Base-by-base conservation (phyloP, 805 yeast species). In the Tetrapisispora namnaoensis region DNA sequence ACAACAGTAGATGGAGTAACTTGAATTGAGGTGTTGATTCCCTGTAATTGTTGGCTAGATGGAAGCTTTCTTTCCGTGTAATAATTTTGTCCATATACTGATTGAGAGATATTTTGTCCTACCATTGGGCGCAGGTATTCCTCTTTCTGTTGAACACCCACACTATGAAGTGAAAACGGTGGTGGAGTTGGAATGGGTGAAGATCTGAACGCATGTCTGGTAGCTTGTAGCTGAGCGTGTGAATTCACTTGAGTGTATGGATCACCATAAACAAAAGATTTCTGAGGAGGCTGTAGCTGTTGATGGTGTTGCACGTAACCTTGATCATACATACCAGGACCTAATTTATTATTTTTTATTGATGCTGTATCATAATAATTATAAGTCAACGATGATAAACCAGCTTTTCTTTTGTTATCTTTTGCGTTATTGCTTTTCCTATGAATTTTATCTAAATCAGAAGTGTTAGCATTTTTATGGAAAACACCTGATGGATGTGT, bases 401-500 rank as follows among this genome's bases (percentile, higher is more conserved):
- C 53, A 46, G 63, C 62, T 52, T 58, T 63, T 48, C 68, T 55
- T 45, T 55, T 60, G 9, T 63, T 64, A 48, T 63, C 63, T 46
- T 57, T 63, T 8, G 60, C 51, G 18, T 62, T 63, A 24, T 63
- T 59, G 22, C 58, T 54, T 45, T 63, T 64, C 45, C 68, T 56
- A 49, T 59, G 65, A 35, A 63, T 65, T 44, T 58, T 58, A 35
- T 52, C 57, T 49, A 63, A 47, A 39, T 57, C 51, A 13, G 47
- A 42, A 20, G 50, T 47, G 41, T 54, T 52, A 13, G 65, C 59
- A 37, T 53, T 55, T 37, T 57, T 58, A 40, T 50, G 53, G 44
- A 61, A 62, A 20, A 42, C 42, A 4, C 62, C 62, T 7, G 65
- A 54, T 34, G 66, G 67, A 50, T 65, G 69, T 16, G 57, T 52